Evolutionary conservation across 169 alveolate species (phyloP), one percentile per base, ranked within the genome.

Genomic region (Plasmodium knowlesi): DNA sequence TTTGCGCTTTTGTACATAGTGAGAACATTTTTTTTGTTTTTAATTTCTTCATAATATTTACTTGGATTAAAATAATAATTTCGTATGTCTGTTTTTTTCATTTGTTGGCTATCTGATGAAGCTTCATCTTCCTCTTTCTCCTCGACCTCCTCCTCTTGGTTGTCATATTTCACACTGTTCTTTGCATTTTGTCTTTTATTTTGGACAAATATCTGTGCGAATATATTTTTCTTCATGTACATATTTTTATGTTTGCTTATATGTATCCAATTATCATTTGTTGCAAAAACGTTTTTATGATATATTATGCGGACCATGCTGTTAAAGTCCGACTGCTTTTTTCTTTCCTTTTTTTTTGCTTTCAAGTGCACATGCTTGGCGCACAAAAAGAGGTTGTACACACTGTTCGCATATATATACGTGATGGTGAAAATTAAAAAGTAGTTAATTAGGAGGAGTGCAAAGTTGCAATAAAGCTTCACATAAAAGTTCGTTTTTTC

Each of bases 181-280:
- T 86, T 86, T 41, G 80, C 67, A 73, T 12, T 70, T 32, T 74
- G 54, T 76, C 70, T 86, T 86, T 86, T 86, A 70, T 86, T 86
- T 32, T 86, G 93, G 25, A 86, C 86, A 86, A 86, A 86, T 76
- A 86, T 86, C 67, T 86, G 93, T 86, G 82, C 83, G 70, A 86
- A 86, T 50, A 86, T 86, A 76, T 86, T 86, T 86, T 86, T 86
- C 53, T 86, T 86, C 83, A 86, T 30, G 70, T 76, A 86, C 46
- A 86, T 86, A 41, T 86, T 86, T 74, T 86, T 86, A 76, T 86
- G 67, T 37, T 74, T 86, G 80, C 80, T 74, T 41, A 54, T 74
- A 86, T 86, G 22, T 78, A 86, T 74, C 9, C 82, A 54, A 76
- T 46, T 25, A 25, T 73, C 54, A 74, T 86, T 86, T 19, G 93